phyloP scores from a whole-genome alignment of 164 flowering plant species.

The Malania oleifera region DNA sequence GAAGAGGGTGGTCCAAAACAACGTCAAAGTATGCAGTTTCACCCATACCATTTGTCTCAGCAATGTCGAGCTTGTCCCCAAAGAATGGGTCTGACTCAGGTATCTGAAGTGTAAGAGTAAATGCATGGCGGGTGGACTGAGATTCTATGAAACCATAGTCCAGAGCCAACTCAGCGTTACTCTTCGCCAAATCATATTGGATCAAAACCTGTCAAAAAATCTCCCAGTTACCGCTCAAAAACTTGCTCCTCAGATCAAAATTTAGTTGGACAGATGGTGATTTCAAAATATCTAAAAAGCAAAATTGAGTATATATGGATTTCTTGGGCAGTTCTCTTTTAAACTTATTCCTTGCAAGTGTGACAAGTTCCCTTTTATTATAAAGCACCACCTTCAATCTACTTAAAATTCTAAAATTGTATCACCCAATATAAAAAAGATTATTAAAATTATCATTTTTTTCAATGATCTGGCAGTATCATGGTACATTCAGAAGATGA shows the following conservation, averaged over 20 bases:
- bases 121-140: slow-evolving; percentile 51
- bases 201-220: slow-evolving; percentile 58
- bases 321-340: too few relatives aligned
- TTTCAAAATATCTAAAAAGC: too few relatives aligned
- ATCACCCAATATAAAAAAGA: too few relatives aligned
- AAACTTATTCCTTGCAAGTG: too few relatives aligned
- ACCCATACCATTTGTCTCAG: slow-evolving; percentile 71
- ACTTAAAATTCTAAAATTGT: too few relatives aligned
- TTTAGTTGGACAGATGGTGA: too few relatives aligned
- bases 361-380: too few relatives aligned
- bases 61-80: slow-evolving; percentile 89
- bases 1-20: slow-evolving; percentile 55
- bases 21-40: slow-evolving; percentile 81
- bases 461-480: too few relatives aligned
- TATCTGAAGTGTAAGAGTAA: slow-evolving; percentile 68
- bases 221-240: neutral
- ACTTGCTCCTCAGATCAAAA: neutral
- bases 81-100: slow-evolving; percentile 74
- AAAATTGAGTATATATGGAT: too few relatives aligned
- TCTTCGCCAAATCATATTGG: slow-evolving; percentile 81
- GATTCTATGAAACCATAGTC: slow-evolving; percentile 87
- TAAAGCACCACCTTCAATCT: too few relatives aligned
- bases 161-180: slow-evolving; percentile 87
- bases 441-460: too few relatives aligned
- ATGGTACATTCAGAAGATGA: too few relatives aligned